Evolutionary conservation across 1,139 yeast species (phyloP).

Genomic region (Diutina ranongensis): DNA sequence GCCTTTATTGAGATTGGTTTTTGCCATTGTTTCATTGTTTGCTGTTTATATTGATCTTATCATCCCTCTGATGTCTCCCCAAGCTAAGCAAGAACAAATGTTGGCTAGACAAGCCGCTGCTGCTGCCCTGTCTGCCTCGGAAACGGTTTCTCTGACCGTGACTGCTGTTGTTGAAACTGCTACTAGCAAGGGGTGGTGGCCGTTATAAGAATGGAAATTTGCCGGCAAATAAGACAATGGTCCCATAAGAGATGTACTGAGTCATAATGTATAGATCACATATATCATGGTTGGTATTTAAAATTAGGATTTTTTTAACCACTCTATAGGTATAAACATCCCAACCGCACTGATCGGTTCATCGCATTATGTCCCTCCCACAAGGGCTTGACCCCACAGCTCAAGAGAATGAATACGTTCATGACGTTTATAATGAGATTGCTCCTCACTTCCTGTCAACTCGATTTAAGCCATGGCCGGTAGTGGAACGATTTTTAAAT

Average conservation of each 20-base stretch:
- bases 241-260: neutral
- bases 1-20: slow-evolving; percentile 32
- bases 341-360: neutral
- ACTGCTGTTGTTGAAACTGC: slow-evolving; percentile 1
- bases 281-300: no score
- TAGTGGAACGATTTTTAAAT: slow-evolving; percentile 61
- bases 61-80: slow-evolving; percentile 17
- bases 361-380: slow-evolving; percentile 6
- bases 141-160: neutral
- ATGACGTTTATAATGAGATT: slow-evolving; percentile 80
- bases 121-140: neutral
- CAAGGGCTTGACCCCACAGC: slow-evolving; percentile 23
- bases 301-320: no score
- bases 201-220: neutral
- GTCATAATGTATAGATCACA: neutral
- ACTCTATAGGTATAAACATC: no score
- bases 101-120: neutral
- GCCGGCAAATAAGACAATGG: neutral
- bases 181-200: slow-evolving; percentile 4
- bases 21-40: slow-evolving; percentile 33
- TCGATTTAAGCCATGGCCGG: slow-evolving; percentile 96
- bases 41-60: slow-evolving; percentile 44
- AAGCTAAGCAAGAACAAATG: neutral
- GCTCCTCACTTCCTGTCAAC: slow-evolving; percentile 91
- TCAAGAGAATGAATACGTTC: slow-evolving; percentile 75